A percentile compares a stretch with the other conserved stretches of the same genome.
Conservation (phyloP, 108 stramenopile genomes). For the Schizochytrium sp. region DNA sequence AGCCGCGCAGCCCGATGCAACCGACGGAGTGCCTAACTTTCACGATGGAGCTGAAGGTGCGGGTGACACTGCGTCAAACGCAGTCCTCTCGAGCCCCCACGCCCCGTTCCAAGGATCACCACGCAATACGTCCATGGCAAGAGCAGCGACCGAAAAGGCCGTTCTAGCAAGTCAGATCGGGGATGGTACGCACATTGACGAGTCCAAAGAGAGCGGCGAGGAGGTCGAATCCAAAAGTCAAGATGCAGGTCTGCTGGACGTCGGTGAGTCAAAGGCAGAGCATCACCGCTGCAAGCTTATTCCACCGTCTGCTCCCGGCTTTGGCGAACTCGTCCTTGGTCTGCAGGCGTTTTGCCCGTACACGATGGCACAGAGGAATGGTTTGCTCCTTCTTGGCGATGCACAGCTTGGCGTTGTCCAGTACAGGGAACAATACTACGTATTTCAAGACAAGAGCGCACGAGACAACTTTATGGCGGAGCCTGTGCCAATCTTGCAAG, state of each 20-base stretch:
- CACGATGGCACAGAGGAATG: not conserved
- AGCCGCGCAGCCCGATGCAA: not conserved
- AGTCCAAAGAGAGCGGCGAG: not conserved
- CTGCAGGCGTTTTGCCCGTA: conserved; percentile 49
- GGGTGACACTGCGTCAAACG: too few relatives aligned
- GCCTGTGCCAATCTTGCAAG: conserved; percentile 28
- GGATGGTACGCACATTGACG: not conserved
- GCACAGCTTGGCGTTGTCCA: conserved; percentile 49
- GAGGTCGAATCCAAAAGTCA: not conserved
- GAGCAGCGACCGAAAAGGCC: not conserved
- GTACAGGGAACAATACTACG: conserved; percentile 38
- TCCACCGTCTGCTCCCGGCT: not conserved
- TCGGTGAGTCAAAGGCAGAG: not conserved
- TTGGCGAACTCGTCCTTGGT: conserved; percentile 41
- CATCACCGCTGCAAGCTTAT: not conserved
- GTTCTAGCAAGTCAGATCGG: not conserved
- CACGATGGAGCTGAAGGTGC: too few relatives aligned
- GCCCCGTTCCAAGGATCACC: too few relatives aligned
- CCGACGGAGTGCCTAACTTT: not conserved
- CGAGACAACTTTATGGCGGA: conserved; percentile 29
- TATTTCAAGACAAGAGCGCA: conserved; percentile 44
- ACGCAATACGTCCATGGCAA: not conserved
- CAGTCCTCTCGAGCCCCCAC: too few relatives aligned
- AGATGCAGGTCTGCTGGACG: too few relatives aligned
- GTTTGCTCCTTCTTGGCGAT: conserved; percentile 52